Percentiles rank a stretch among this genome's conserved stretches.
These are phyloP conservation scores for Dissophora ornata DNA, from an alignment of 192 early-diverging fungal genomes.

Conservation along the genomic window DNA sequence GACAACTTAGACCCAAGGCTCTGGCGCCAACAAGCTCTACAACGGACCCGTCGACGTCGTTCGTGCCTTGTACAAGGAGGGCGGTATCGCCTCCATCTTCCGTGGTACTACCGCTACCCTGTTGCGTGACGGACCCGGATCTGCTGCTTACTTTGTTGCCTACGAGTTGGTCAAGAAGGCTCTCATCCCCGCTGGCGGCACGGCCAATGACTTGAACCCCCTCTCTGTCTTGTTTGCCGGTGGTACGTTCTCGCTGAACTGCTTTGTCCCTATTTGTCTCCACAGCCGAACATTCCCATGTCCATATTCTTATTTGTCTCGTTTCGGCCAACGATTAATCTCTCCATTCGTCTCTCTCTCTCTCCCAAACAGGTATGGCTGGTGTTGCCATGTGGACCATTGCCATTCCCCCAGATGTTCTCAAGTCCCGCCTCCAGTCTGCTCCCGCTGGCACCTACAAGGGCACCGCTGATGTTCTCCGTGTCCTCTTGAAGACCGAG, in stretches of 20 bases:
- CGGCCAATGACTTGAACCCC: slow-evolving; percentile 80
- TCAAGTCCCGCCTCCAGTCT: slow-evolving; percentile 91
- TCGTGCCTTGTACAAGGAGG: slow-evolving; percentile 83
- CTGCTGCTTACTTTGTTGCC: slow-evolving; percentile 94
- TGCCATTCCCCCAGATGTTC: slow-evolving; percentile 90
- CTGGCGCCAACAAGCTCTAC: slow-evolving; percentile 75
- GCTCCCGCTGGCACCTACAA: slow-evolving; percentile 90
- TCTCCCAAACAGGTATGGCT: slow-evolving; percentile 79
- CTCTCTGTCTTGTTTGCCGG: slow-evolving; percentile 92
- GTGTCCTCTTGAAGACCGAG: slow-evolving; percentile 73
- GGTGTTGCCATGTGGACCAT: slow-evolving; percentile 99
- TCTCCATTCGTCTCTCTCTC: too few relatives aligned
- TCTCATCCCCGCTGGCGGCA: slow-evolving; percentile 72
- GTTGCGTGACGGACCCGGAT: slow-evolving; percentile 92
- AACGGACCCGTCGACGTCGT: slow-evolving; percentile 94
- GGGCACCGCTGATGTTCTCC: slow-evolving; percentile 70
- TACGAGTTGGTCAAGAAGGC: slow-evolving; percentile 89
- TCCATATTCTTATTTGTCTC: too few relatives aligned
- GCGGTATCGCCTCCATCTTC: slow-evolving; percentile 89
- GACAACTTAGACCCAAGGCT: slow-evolving; percentile 59
- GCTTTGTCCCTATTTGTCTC: too few relatives aligned
- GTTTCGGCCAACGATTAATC: too few relatives aligned
- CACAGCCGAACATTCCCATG: too few relatives aligned
- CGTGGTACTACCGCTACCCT: slow-evolving; percentile 95
- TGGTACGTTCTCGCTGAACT: too few relatives aligned